Evolutionary conservation across 108 stramenopile genomes (phyloP), one percentile per base, ranked within the genome.

Genomic region (Discostella stelligeroides): DNA sequence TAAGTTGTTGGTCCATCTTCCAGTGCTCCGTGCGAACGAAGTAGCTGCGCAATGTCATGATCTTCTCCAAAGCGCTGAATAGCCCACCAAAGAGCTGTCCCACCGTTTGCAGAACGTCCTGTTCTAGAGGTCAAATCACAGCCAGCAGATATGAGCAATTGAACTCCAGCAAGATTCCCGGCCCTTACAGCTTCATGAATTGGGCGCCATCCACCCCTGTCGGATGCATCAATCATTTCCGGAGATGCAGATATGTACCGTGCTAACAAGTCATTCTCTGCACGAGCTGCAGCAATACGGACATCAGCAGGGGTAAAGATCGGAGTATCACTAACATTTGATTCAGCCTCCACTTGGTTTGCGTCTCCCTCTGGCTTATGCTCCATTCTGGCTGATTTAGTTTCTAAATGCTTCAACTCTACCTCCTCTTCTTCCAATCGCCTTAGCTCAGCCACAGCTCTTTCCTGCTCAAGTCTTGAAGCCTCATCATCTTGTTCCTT

Each of bases 161-260:
- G 57, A 24, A 82, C 20, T 28, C 63, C 70, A 14, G 23, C 64
- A 28, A 70, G 55, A 58, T 82, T 72, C 21, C 81, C 81, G 7
- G 69, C 76, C 30, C 81, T 24, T 30, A 72, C 68, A 46, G 85
- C 80, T 73, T 73, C 80, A 49, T 81, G 80, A 50, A 81, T 60
- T 30, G 82, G 87, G 23, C 63, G 61, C 76, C 81, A 84, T 11
- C 73, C 76, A 23, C 63, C 68, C 34, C 47, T 62, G 55, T 87
- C 84, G 14, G 49, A 62, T 27, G 60, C 60, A 34, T 67, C 66
- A 1, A 62, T 39, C 74, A 66, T 67, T 43, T 46, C 60, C 15
- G 74, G 74, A 21, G 29, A 29, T 39, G 29, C 56, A 20, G 66
- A 27, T 29, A 75, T 60, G 21, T 75, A 75, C 11, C 62, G 60